These are phyloP conservation scores for Domatiomyces catenatus DNA, from an alignment of 2,329 filamentous ascomycete species.

Conservation along the genomic window DNA sequence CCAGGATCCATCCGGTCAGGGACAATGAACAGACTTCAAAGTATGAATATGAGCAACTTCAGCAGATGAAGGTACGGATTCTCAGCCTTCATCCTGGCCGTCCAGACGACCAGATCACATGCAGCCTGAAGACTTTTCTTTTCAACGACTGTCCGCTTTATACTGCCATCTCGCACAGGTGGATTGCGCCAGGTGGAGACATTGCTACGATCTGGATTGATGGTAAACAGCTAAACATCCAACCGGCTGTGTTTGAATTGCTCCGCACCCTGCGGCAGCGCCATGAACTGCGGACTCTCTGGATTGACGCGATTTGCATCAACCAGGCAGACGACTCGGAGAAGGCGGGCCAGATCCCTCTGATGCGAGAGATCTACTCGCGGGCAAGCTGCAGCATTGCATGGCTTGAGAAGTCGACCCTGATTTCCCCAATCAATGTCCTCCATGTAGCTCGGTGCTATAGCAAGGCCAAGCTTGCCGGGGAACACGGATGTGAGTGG, in stretches of 20 bases:
- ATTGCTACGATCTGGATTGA: neutral
- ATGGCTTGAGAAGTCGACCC: neutral
- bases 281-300: neutral
- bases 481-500: neutral
- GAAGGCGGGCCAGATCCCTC: neutral
- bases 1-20: no score
- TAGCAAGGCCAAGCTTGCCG: neutral
- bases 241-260: neutral
- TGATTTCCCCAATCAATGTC: neutral
- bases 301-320: neutral
- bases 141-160: neutral
- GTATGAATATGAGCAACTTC: neutral
- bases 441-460: neutral
- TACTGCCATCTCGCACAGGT: neutral
- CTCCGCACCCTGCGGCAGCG: neutral
- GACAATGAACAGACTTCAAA: no score
- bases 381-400: neutral
- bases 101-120: neutral
- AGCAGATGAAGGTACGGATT: neutral
- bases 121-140: neutral
- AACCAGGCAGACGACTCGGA: neutral
- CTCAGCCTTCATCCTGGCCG: neutral
- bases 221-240: neutral
- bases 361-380: neutral
- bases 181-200: neutral